Conservation (phyloP, 2,329 filamentous ascomycete species). For the Dryadomyces quercivorus region DNA sequence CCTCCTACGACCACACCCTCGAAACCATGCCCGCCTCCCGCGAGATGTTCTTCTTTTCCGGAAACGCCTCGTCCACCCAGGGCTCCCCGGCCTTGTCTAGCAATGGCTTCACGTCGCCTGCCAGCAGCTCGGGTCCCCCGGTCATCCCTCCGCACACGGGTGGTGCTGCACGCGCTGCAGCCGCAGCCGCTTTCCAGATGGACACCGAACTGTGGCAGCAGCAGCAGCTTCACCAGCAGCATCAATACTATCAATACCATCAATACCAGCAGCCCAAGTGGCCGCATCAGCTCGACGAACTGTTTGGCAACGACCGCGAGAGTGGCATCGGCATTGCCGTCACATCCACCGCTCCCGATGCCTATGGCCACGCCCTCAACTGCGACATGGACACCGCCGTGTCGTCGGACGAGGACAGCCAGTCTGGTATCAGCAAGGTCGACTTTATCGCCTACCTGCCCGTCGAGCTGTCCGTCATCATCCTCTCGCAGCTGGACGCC, state of each 20-base stretch:
- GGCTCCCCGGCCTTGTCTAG: constrained; percentile 7
- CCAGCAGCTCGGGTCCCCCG: constrained; percentile 42
- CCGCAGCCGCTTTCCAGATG: constrained; percentile 44
- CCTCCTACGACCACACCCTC: constrained; percentile 10
- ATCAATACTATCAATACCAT: constrained; percentile 13
- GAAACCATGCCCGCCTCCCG: constrained; percentile 26
- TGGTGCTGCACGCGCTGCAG: constrained; percentile 46
- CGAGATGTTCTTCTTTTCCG: constrained; percentile 15
- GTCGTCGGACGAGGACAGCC: constrained; percentile 14
- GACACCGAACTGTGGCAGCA: constrained; percentile 6
- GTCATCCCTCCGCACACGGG: constrained; percentile 48
- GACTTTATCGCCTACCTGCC: constrained; percentile 48
- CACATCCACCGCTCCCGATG: constrained; percentile 27
- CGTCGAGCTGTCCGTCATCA: constrained; percentile 44
- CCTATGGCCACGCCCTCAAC: constrained; percentile 22
- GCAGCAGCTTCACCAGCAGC: constrained; percentile 19
- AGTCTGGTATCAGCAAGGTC: constrained; percentile 33
- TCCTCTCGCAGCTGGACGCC: constrained; percentile 45
- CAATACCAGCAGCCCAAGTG: constrained; percentile 23
- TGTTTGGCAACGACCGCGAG: constrained; percentile 42
- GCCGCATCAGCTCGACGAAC: constrained; percentile 28
- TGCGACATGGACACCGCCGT: constrained; percentile 7
- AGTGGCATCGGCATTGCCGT: constrained; percentile 52
- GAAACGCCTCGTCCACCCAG: constrained; percentile 4
- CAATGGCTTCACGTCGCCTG: constrained; percentile 19